Evolutionary conservation across 306 rosid genomes (phyloP), one percentile per base, ranked within the genome.

Genomic region (Vigna trinervia): DNA sequence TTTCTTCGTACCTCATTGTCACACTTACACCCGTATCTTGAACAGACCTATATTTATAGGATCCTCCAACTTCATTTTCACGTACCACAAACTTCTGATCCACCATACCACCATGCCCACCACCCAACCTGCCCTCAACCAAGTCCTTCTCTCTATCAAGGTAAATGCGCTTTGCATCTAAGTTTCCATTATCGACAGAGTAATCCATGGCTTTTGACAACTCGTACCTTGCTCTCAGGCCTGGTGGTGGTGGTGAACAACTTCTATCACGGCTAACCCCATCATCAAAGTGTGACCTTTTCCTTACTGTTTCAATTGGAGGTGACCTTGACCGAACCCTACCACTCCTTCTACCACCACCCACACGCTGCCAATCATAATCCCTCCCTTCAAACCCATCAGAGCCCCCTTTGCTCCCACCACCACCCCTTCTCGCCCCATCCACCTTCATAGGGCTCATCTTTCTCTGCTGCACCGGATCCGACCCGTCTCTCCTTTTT

Each of bases 371-470:
- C 91, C 91, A 84, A 71, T 80, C 82, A 57, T 84, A 77, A 47
- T 84, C 91, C 86, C 86, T 92, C 77, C 88, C 80, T 77, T 85
- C 90, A 74, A 74, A 65, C 32, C 85, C 78, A 71, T 69, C 81
- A 72, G 77, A 54, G 51, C 54, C 66, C 72, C 82, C 85, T 82
- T 69, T 86, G 86, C 72, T 86, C 59, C 73, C 81, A 60, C 22
- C 62, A 23, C 32, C 73, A 75, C 62, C 87, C 50, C 86, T 84
- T 46, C 88, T 73, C 10, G 86, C 47, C 32, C 68, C 90, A 81
- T 82, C 88, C 47, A 85, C 47, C 60, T 78, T 81, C 54, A 65
- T 75, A 53, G 97, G 92, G 77, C 91, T 95, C 82, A 73, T 71
- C 39, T 87, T 90, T 86, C 90, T 86, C 79, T 80, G 74, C 72